Conservation (phyloP, 352 stramenopile species). For the Phytophthora pisi region DNA sequence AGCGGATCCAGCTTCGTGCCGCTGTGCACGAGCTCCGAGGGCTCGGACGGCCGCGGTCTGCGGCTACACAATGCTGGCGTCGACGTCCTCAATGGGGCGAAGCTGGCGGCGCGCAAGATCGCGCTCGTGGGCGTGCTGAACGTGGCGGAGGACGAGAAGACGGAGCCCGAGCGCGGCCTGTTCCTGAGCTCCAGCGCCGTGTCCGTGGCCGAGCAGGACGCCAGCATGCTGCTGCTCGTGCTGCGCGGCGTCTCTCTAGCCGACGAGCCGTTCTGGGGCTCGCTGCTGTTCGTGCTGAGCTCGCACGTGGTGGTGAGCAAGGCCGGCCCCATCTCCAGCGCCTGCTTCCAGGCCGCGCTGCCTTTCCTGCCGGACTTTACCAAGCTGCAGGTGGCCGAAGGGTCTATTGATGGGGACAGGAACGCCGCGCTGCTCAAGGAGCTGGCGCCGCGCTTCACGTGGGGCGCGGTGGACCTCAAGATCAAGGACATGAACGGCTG, state of each 20-base stretch:
- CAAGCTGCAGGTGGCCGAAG: slow-evolving; percentile 50
- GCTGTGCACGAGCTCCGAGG: slow-evolving; percentile 54
- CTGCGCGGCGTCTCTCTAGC: slow-evolving; percentile 56
- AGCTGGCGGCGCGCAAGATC: slow-evolving; percentile 55
- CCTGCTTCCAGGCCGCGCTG: slow-evolving; percentile 50
- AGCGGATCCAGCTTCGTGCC: slow-evolving; percentile 48
- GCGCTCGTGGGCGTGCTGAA: slow-evolving; percentile 65
- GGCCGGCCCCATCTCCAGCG: slow-evolving; percentile 40
- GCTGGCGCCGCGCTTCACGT: slow-evolving; percentile 65
- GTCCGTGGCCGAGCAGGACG: slow-evolving; percentile 55
- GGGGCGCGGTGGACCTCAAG: slow-evolving; percentile 77
- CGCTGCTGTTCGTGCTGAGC: slow-evolving; percentile 59
- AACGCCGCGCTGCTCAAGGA: slow-evolving; percentile 56
- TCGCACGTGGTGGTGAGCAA: slow-evolving; percentile 62
- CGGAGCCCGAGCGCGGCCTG: slow-evolving; percentile 46
- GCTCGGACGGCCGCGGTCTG: slow-evolving; percentile 32
- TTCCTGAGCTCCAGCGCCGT: slow-evolving; percentile 57
- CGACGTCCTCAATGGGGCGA: slow-evolving; percentile 54
- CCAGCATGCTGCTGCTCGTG: slow-evolving; percentile 54
- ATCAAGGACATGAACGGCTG: slow-evolving; percentile 79
- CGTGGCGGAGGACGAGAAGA: slow-evolving; percentile 24
- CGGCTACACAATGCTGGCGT: slow-evolving; percentile 51
- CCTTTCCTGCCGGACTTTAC: slow-evolving; percentile 58
- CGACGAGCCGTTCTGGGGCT: slow-evolving; percentile 66
- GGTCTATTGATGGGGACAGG: slow-evolving; percentile 20